Evolutionary conservation across 768 basidiomycete genomes (phyloP).

Genomic region (Suillus brevipes): DNA sequence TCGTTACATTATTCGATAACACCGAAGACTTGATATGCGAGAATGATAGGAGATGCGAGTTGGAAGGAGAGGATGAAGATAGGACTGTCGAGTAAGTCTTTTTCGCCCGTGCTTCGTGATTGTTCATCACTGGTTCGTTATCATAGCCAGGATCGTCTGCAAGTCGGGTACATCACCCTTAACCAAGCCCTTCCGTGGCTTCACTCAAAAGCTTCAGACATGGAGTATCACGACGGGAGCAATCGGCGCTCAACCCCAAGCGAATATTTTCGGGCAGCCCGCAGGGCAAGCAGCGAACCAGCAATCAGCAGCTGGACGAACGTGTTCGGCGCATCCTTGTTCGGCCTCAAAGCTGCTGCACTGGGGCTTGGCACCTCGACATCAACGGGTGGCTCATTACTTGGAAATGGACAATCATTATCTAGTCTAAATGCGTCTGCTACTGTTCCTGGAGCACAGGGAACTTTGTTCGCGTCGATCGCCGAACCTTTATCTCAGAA

Average conservation of each 20-base stretch:
- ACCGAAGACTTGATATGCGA: neutral
- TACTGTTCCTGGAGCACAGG: slow-evolving; percentile 49
- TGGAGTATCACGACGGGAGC: slow-evolving; percentile 26
- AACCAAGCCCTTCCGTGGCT: neutral
- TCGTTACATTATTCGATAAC: neutral
- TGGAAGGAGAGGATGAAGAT: neutral
- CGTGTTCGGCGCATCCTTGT: slow-evolving; percentile 46
- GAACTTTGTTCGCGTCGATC: slow-evolving; percentile 81
- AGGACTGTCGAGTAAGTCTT: neutral
- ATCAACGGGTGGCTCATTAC: slow-evolving; percentile 42
- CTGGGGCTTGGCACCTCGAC: slow-evolving; percentile 46
- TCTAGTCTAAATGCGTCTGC: slow-evolving; percentile 42
- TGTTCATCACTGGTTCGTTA: neutral
- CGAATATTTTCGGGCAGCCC: slow-evolving; percentile 51
- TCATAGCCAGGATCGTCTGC: neutral
- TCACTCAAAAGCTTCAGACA: too few species aligned
- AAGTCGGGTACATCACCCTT: fast-evolving
- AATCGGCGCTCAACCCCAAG: slow-evolving; percentile 29
- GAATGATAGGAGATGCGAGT: neutral
- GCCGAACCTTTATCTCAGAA: slow-evolving; percentile 79
- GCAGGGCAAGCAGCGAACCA: slow-evolving; percentile 43
- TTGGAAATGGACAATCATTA: slow-evolving; percentile 34
- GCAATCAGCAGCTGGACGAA: slow-evolving; percentile 36
- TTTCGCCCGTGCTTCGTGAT: neutral
- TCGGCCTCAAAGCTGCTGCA: slow-evolving; percentile 51